Evolutionary conservation across 1,284 basidiomycete genomes (phyloP).

Genomic region (Veloboletus limbatus): DNA sequence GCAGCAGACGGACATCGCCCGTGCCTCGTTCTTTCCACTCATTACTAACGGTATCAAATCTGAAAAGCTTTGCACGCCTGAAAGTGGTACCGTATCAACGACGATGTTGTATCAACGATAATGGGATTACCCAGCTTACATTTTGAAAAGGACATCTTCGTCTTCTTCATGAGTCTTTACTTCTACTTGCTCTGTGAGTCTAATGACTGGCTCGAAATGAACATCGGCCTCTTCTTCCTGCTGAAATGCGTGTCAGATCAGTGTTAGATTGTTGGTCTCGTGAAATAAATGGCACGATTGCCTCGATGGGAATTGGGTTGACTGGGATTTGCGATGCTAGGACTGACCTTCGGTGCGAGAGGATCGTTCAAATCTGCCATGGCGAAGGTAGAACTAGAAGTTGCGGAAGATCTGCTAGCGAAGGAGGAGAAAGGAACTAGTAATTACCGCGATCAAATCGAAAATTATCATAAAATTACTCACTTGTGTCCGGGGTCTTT

Average conservation of each 20-base stretch:
- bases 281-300: conserved; percentile 32
- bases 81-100: conserved; percentile 10
- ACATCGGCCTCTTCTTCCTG: conserved; percentile 86
- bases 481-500: conserved; percentile 29
- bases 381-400: conserved; percentile 16
- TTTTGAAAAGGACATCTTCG: conserved; percentile 93
- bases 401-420: conserved; percentile 26
- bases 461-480: conserved; percentile 11
- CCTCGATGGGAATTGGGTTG: conserved; percentile 19
- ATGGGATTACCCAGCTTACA: conserved; percentile 56
- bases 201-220: conserved; percentile 96
- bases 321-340: conserved; percentile 2
- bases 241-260: conserved; percentile 30
- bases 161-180: conserved; percentile 96
- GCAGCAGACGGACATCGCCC: conserved; percentile 86
- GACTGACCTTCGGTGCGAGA: conserved; percentile 64
- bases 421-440: conserved; percentile 33
- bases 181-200: conserved; percentile 94
- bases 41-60: conserved; percentile 77
- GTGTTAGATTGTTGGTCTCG: conserved; percentile 20
- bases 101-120: conserved; percentile 17
- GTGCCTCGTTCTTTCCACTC: conserved; percentile 99
- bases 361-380: conserved; percentile 68
- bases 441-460: conserved; percentile 28
- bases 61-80: conserved; percentile 98